These are phyloP conservation scores for Henningerozyma blattae DNA, from an alignment of 805 yeast genomes.

Conservation along the genomic window DNA sequence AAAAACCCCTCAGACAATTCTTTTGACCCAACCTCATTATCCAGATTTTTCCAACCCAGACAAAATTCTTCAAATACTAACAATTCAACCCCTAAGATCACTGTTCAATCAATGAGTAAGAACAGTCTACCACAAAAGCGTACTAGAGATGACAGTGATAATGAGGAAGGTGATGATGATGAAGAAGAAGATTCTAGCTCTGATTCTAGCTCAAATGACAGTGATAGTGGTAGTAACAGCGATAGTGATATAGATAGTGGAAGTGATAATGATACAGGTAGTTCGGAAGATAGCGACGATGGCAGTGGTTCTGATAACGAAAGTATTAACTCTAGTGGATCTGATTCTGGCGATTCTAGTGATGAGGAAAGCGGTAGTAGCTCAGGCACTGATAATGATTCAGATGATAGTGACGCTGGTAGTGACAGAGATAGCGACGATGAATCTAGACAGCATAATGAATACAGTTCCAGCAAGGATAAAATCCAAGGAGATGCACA, in stretches of 20 bases:
- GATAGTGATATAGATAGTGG: constrained; percentile 26
- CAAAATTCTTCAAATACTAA: constrained; percentile 10
- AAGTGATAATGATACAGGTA: constrained; percentile 14
- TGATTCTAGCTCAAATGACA: constrained; percentile 1
- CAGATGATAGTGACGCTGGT: constrained; percentile 11
- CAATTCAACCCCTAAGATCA: constrained; percentile 4
- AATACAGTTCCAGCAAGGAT: not conserved
- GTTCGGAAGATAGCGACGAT: constrained; percentile 20
- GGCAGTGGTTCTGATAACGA: constrained; percentile 2
- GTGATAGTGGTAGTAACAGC: constrained; percentile 3
- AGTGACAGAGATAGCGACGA: not conserved
- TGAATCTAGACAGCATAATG: not conserved
- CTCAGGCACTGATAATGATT: constrained; percentile 13
- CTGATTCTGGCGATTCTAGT: constrained; percentile 31
- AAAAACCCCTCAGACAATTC: constrained; percentile 10
- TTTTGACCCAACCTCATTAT: constrained; percentile 25
- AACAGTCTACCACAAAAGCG: not conserved
- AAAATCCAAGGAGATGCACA: not conserved
- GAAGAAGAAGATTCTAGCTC: constrained; percentile 2
- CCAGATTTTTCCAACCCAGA: constrained; percentile 26
- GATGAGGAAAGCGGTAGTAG: constrained; percentile 31
- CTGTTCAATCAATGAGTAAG: not conserved
- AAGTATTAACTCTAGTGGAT: constrained; percentile 18
- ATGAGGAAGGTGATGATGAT: constrained; percentile 4
- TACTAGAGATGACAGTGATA: constrained; percentile 2